Conservation (phyloP, 768 basidiomycete species). For the Chalciporus pseudorubinellus region DNA sequence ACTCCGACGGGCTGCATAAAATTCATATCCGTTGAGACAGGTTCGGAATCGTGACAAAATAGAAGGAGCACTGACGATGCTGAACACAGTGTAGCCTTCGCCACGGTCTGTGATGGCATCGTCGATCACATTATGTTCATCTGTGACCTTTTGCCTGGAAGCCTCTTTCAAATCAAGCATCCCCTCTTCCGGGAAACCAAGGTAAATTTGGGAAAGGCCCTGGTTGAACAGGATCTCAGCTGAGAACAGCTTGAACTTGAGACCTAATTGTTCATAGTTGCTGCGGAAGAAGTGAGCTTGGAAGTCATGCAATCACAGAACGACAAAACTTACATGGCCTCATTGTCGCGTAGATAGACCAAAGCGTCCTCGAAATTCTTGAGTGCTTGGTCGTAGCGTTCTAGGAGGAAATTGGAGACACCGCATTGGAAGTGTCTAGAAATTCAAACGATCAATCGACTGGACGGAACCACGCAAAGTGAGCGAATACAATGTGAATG, state of each 20-base stretch:
- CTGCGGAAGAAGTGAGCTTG: slow-evolving; percentile 35
- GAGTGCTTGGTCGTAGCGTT: slow-evolving; percentile 68
- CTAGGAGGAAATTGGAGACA: slow-evolving; percentile 85
- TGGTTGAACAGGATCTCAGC: slow-evolving; percentile 92
- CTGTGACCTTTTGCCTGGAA: slow-evolving; percentile 64
- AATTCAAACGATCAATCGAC: not conserved
- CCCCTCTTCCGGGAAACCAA: slow-evolving; percentile 62
- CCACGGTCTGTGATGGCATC: slow-evolving; percentile 83
- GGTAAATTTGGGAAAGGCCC: slow-evolving; percentile 73
- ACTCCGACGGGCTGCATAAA: slow-evolving; percentile 76
- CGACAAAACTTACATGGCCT: slow-evolving; percentile 62
- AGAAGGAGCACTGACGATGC: slow-evolving; percentile 62
- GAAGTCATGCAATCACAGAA: not conserved
- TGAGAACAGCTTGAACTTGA: slow-evolving; percentile 84
- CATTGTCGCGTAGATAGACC: slow-evolving; percentile 77
- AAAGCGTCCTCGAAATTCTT: slow-evolving; percentile 84
- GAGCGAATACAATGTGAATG: not conserved
- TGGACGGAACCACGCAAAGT: not conserved
- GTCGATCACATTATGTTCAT: slow-evolving; percentile 88
- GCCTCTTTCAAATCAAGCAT: slow-evolving; percentile 72
- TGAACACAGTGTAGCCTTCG: slow-evolving; percentile 89
- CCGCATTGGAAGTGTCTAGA: slow-evolving; percentile 83
- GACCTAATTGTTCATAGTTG: slow-evolving; percentile 90
- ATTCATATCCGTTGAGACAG: not conserved
- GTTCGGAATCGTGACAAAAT: not conserved